Evolutionary conservation across 805 yeast genomes (phyloP).

Genomic region (Starmerella gropengiesseri): DNA sequence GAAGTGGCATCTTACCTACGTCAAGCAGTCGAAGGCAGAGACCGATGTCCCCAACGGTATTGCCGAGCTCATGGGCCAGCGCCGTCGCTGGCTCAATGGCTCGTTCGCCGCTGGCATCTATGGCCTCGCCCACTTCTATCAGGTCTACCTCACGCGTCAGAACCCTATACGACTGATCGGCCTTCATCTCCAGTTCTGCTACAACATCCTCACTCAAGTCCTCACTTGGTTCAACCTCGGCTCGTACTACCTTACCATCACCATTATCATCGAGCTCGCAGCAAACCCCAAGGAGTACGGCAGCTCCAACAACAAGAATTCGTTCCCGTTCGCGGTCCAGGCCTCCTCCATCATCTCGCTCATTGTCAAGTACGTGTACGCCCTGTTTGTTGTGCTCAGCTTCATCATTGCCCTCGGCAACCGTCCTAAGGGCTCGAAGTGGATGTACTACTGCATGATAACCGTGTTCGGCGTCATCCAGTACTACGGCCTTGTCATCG

Average conservation of each 20-base stretch:
- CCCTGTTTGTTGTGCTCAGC: constrained; percentile 47
- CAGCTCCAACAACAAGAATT: constrained; percentile 34
- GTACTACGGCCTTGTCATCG: constrained; percentile 48
- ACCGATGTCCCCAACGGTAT: constrained; percentile 57
- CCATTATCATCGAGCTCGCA: constrained; percentile 43
- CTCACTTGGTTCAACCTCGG: constrained; percentile 57
- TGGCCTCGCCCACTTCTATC: constrained; percentile 44
- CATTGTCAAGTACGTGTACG: constrained; percentile 44
- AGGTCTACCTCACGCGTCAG: constrained; percentile 47
- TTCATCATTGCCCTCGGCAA: constrained; percentile 56
- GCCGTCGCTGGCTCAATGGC: constrained; percentile 62
- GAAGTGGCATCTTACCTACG: constrained; percentile 52
- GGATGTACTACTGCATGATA: constrained; percentile 43
- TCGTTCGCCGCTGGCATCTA: constrained; percentile 55
- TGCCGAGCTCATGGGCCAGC: constrained; percentile 52
- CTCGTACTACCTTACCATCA: constrained; percentile 51
- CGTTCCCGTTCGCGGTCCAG: constrained; percentile 29
- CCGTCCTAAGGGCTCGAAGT: constrained; percentile 50
- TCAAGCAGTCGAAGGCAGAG: constrained; percentile 53
- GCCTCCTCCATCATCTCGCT: constrained; percentile 38
- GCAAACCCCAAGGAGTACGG: constrained; percentile 36
- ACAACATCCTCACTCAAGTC: constrained; percentile 43
- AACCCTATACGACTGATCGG: constrained; percentile 39
- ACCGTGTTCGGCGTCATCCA: constrained; percentile 49
- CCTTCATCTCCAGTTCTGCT: constrained; percentile 45